These are phyloP conservation scores for Wickerhamomyces rabaulensis DNA, from an alignment of 805 yeast genomes.

Conservation along the genomic window DNA sequence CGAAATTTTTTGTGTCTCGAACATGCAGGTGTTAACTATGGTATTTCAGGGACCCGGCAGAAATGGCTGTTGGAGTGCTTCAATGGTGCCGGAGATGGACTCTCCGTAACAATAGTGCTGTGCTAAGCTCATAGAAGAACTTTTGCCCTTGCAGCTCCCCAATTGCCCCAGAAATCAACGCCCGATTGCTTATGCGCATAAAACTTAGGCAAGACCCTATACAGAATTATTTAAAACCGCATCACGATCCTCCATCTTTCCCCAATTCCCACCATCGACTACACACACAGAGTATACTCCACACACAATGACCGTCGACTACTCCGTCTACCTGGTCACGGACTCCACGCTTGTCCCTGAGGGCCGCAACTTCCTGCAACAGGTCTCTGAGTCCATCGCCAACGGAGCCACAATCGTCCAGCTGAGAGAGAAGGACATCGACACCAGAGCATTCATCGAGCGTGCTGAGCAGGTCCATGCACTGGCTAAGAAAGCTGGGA, in stretches of 20 bases:
- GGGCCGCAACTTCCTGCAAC: conserved; percentile 48
- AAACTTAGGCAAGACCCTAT: background rate
- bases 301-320: conserved; percentile 30
- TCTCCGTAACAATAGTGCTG: no score
- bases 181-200: background rate
- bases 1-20: background rate
- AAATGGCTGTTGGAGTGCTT: no score
- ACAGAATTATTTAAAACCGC: background rate
- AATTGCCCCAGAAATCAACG: no score
- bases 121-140: no score
- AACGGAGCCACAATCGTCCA: conserved; percentile 82
- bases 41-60: no score
- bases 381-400: conserved; percentile 55
- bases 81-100: no score
- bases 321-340: conserved; percentile 72
- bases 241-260: background rate
- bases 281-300: background rate
- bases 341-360: conserved; percentile 71
- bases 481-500: conserved; percentile 50
- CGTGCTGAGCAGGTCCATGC: conserved; percentile 57
- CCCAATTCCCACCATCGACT: no score
- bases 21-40: background rate
- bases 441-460: conserved; percentile 60
- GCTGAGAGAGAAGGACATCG: conserved; percentile 70
- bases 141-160: no score